Conservation (phyloP, 805 yeast species). For the Wickerhamomyces xylosicus region DNA sequence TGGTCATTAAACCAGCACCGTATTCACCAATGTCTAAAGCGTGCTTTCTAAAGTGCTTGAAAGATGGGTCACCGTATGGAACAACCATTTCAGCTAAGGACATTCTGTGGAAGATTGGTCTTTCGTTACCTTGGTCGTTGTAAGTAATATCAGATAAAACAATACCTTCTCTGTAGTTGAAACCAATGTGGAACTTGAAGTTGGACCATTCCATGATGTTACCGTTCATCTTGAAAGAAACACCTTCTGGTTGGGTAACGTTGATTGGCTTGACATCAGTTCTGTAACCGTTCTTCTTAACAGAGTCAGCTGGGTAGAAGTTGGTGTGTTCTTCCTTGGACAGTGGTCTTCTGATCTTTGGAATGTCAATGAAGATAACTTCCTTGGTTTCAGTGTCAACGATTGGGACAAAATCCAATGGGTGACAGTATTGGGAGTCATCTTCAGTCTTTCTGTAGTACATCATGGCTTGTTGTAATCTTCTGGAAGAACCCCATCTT, state of each 20-base stretch:
- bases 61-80: conserved; percentile 72
- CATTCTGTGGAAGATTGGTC: conserved; percentile 71
- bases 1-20: conserved; percentile 82
- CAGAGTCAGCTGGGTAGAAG: conserved; percentile 57
- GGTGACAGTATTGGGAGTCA: conserved; percentile 59
- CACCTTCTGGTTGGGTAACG: conserved; percentile 76
- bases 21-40: conserved; percentile 83
- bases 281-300: conserved; percentile 56
- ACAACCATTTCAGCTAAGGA: conserved; percentile 79
- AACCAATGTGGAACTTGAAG: conserved; percentile 69
- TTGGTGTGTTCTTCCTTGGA: conserved; percentile 38
- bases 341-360: conserved; percentile 62
- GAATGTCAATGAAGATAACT: conserved; percentile 68
- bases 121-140: conserved; percentile 64
- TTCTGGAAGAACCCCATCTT: conserved; percentile 67
- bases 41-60: conserved; percentile 78
- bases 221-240: conserved; percentile 63
- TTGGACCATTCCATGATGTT: conserved; percentile 69
- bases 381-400: conserved; percentile 62
- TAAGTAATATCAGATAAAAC: conserved; percentile 64
- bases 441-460: conserved; percentile 54
- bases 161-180: conserved; percentile 80
- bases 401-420: conserved; percentile 76
- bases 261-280: conserved; percentile 54
- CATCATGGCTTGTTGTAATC: conserved; percentile 75